Conservation (phyloP, 129 eudicot species). For the Gnaphalium uliginosum region DNA sequence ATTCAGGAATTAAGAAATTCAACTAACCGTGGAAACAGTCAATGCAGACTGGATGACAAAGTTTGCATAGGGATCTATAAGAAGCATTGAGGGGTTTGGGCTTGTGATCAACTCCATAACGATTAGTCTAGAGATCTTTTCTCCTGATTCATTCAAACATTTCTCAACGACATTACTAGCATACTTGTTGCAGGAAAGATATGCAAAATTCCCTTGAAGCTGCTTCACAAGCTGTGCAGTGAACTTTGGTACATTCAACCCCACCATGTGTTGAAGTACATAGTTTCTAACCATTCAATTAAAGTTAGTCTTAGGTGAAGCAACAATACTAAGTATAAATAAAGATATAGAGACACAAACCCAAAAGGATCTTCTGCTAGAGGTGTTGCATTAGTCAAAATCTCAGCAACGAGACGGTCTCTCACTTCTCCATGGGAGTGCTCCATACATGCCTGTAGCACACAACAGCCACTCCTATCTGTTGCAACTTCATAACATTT, state of each 20-base stretch:
- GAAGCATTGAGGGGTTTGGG: conserved; percentile 49
- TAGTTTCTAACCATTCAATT: conserved; percentile 48
- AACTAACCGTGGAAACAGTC: conserved; percentile 51
- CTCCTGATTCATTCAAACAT: conserved; percentile 45
- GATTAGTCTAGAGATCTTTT: conserved; percentile 40
- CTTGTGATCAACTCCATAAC: conserved; percentile 57
- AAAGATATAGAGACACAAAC: conserved; percentile 33
- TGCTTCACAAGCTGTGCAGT: conserved; percentile 41
- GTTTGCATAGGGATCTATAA: conserved; percentile 68
- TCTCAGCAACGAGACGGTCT: conserved; percentile 43
- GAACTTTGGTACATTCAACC: conserved; percentile 44
- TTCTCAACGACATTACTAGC: conserved; percentile 83
- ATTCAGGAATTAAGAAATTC: not conserved
- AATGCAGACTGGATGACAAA: conserved; percentile 74
- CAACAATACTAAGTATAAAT: not conserved
- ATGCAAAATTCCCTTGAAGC: conserved; percentile 46
- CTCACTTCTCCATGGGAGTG: conserved; percentile 44
- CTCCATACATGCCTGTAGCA: conserved; percentile 65
- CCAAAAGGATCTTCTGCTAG: conserved; percentile 76
- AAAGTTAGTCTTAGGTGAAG: not conserved
- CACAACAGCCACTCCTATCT: conserved; percentile 71
- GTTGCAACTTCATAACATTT: conserved; percentile 62
- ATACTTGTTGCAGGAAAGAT: conserved; percentile 66
- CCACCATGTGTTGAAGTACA: conserved; percentile 75
- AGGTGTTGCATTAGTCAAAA: conserved; percentile 44